These are phyloP conservation scores for Neurospora pannonica DNA, from an alignment of 495 filamentous ascomycete species.

Conservation along the genomic window DNA sequence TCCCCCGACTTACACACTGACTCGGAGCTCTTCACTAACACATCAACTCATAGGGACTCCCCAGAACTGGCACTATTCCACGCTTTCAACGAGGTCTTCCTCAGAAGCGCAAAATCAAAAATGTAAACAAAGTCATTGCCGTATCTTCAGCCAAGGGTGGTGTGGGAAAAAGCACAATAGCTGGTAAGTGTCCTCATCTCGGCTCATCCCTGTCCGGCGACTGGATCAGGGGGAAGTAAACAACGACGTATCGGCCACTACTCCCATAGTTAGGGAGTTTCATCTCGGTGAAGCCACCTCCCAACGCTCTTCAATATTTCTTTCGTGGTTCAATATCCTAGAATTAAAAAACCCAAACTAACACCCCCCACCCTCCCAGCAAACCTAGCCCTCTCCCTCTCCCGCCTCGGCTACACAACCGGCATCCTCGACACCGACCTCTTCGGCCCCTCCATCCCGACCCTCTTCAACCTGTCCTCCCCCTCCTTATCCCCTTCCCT, in stretches of 20 bases:
- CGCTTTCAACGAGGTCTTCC: conserved; percentile 81
- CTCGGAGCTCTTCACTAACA: conserved; percentile 5
- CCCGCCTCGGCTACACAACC: conserved; percentile 64
- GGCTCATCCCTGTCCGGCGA: not conserved
- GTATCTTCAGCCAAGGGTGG: conserved; percentile 95
- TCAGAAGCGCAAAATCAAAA: conserved; percentile 63
- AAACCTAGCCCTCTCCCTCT: conserved; percentile 81
- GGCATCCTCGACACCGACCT: conserved; percentile 94
- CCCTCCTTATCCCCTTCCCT: conserved; percentile 54
- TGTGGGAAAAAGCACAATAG: conserved; percentile 91
- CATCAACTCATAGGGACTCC: conserved; percentile 55
- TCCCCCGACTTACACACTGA: not conserved
- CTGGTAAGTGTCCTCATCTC: conserved; percentile 39
- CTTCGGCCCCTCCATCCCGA: conserved; percentile 92
- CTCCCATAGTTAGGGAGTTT: too few relatives aligned
- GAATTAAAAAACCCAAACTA: too few relatives aligned
- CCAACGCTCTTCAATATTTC: too few relatives aligned
- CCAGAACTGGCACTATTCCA: conserved; percentile 66
- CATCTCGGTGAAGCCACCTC: too few relatives aligned
- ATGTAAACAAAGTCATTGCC: conserved; percentile 79
- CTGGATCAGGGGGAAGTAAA: not conserved
- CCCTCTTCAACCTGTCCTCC: conserved; percentile 63
- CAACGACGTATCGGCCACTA: too few relatives aligned
- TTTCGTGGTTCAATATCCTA: too few relatives aligned
- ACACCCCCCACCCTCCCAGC: conserved; percentile 34